Percentiles rank a stretch among this genome's conserved stretches.
These are phyloP conservation scores for Saccharomycopsis oosterbeekiorum DNA, from an alignment of 805 yeast species.

Conservation along the genomic window DNA sequence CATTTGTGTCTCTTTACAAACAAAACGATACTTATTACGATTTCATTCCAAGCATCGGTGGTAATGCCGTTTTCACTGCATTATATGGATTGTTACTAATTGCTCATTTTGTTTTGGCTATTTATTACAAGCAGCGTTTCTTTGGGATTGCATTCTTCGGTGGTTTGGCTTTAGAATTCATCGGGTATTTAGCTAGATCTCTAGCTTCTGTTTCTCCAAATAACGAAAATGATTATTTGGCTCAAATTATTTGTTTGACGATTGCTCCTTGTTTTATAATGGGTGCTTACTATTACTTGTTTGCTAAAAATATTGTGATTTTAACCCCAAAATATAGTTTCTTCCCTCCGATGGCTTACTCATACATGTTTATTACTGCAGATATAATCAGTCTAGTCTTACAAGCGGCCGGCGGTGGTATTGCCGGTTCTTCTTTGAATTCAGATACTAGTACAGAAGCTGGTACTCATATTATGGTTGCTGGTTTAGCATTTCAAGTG, in stretches of 20 bases:
- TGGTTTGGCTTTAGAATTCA: constrained; percentile 50
- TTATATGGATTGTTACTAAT: constrained; percentile 41
- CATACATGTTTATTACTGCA: constrained; percentile 53
- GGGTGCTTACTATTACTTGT: constrained; percentile 70
- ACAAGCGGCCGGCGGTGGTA: constrained; percentile 74
- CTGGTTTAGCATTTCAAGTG: constrained; percentile 72
- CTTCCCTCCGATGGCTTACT: constrained; percentile 33
- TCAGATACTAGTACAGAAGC: neutral
- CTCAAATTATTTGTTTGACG: constrained; percentile 62
- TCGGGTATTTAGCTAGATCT: constrained; percentile 59
- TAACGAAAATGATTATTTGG: constrained; percentile 35
- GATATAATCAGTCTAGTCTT: constrained; percentile 56
- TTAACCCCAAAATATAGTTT: constrained; percentile 46
- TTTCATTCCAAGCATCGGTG: constrained; percentile 27
- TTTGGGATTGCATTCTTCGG: constrained; percentile 46
- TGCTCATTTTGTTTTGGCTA: constrained; percentile 33
- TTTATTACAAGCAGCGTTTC: constrained; percentile 52
- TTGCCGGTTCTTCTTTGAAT: constrained; percentile 37
- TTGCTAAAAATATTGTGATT: constrained; percentile 57
- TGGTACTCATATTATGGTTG: constrained; percentile 68
- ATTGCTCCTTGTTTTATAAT: constrained; percentile 76
- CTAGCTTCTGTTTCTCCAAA: constrained; percentile 31
- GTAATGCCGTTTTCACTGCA: constrained; percentile 47
- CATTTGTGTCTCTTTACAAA: neutral
- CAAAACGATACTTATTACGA: neutral